A percentile compares a stretch with the other conserved stretches of the same genome.
These are phyloP conservation scores for Aspergillus thermomutatus DNA, from an alignment of 2,329 filamentous ascomycete species.

Conservation along the genomic window DNA sequence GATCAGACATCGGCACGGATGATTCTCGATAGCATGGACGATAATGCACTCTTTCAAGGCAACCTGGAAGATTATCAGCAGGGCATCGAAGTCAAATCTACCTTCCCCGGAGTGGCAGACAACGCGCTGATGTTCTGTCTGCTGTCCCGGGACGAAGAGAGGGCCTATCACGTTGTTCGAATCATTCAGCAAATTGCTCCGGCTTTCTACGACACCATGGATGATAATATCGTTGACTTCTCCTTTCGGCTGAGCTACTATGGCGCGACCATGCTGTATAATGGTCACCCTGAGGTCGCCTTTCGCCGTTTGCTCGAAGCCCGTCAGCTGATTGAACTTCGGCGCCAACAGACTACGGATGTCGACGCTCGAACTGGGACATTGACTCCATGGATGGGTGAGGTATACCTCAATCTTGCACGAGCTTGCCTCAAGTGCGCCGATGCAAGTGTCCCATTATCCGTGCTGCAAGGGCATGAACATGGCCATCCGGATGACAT, in stretches of 20 bases:
- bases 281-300: slow-evolving; percentile 8
- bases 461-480: slow-evolving; percentile 7
- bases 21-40: slow-evolving; percentile 14
- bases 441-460: neutral
- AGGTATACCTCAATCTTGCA: slow-evolving; percentile 18
- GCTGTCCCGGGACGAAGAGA: slow-evolving; percentile 10
- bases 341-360: slow-evolving; percentile 16
- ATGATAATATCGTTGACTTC: slow-evolving; percentile 10
- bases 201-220: slow-evolving; percentile 11
- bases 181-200: neutral
- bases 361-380: slow-evolving; percentile 17
- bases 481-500: slow-evolving; percentile 15
- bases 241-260: slow-evolving; percentile 11
- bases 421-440: slow-evolving; percentile 11
- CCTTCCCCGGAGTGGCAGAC: slow-evolving; percentile 9
- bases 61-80: slow-evolving; percentile 7
- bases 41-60: neutral
- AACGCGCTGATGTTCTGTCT: slow-evolving; percentile 16
- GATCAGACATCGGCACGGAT: slow-evolving; percentile 11
- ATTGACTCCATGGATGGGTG: slow-evolving; percentile 8
- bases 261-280: slow-evolving; percentile 13
- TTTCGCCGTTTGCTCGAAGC: slow-evolving; percentile 17
- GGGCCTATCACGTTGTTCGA: slow-evolving; percentile 1
- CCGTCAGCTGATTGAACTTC: slow-evolving; percentile 13
- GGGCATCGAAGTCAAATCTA: slow-evolving; percentile 5